Conservation (phyloP, 2,329 filamentous ascomycete genomes). For the Albifimbria verrucaria region DNA sequence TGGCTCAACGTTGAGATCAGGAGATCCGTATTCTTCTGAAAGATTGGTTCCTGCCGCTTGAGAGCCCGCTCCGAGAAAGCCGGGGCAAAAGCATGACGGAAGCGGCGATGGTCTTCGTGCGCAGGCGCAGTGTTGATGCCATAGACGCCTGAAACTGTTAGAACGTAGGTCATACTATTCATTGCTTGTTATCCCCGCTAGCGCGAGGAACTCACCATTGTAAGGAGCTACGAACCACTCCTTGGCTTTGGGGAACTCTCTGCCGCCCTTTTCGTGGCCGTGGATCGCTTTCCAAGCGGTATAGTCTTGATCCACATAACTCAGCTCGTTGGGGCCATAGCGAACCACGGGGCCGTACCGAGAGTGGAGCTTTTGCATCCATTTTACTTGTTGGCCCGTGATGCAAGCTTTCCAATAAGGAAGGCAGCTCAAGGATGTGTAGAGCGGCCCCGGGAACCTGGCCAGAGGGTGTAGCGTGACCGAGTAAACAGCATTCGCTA, state of each 20-base stretch:
- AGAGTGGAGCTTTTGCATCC: too few relatives aligned
- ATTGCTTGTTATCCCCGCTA: neutral
- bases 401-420: too few relatives aligned
- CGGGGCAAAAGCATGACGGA: neutral
- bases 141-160: neutral
- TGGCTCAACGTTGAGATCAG: neutral
- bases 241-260: neutral
- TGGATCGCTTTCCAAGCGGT: too few relatives aligned
- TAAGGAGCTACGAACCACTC: neutral
- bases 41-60: neutral
- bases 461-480: slow-evolving; percentile 1
- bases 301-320: too few relatives aligned
- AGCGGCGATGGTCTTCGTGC: neutral
- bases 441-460: neutral
- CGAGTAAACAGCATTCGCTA: neutral
- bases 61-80: neutral
- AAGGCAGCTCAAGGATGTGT: too few relatives aligned
- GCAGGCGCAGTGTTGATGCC: neutral
- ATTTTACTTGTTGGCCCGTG: too few relatives aligned
- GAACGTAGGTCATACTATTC: too few relatives aligned
- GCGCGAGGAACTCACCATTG: neutral
- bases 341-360: too few relatives aligned
- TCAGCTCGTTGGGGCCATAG: too few relatives aligned
- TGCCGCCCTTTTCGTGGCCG: neutral
- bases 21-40: neutral